Evolutionary conservation across 75 land plant genomes (phyloP).

Genomic region (Larix kaempferi): DNA sequence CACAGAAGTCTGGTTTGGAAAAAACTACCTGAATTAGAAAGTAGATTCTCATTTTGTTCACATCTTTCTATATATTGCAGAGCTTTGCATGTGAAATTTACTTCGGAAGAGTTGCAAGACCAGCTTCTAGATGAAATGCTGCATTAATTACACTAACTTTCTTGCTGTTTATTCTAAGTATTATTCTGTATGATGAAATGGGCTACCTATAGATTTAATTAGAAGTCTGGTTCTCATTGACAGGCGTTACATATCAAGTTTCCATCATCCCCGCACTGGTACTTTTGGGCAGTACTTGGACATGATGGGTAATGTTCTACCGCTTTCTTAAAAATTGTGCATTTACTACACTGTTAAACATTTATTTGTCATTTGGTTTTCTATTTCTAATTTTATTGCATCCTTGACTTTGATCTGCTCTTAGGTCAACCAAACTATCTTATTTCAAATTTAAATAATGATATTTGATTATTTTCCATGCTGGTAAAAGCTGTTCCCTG

Average conservation of each 20-base stretch:
- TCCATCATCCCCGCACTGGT: slow-evolving; percentile 64
- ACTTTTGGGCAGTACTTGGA: slow-evolving; percentile 59
- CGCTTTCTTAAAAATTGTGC: background rate
- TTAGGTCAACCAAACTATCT: no score
- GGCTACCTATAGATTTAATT: background rate
- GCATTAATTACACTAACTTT: background rate
- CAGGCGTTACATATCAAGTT: slow-evolving; percentile 88
- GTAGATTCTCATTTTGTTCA: background rate
- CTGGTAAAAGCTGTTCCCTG: no score
- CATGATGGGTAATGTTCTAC: slow-evolving; percentile 47
- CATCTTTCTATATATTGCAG: background rate
- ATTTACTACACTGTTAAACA: no score
- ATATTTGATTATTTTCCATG: no score
- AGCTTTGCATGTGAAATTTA: background rate
- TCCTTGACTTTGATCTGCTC: no score
- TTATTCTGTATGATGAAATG: background rate
- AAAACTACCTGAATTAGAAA: background rate
- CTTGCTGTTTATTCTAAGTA: background rate
- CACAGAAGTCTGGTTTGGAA: background rate
- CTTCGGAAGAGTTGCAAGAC: background rate
- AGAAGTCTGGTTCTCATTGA: background rate
- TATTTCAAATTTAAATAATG: no score
- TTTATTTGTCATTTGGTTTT: no score
- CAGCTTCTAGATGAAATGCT: background rate
- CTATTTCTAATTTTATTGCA: no score